A percentile compares a stretch with the other conserved stretches of the same genome.
phyloP scores from a whole-genome alignment of 805 yeast species.

The Hagleromyces aurorensis region DNA sequence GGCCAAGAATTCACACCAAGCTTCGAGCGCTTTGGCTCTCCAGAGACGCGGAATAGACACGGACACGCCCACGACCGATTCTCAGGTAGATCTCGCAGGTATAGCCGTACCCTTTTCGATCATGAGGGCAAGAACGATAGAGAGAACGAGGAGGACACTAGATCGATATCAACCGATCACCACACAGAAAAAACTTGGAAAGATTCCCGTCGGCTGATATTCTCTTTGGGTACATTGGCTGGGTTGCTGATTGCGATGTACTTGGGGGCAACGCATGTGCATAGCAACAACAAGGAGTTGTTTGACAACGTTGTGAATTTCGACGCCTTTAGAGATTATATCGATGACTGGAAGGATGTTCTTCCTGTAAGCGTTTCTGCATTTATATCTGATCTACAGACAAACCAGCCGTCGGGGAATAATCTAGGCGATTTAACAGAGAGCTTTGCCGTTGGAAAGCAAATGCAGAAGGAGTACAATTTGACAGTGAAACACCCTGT shows the following conservation, averaged over 20 bases:
- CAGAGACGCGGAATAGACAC: no score
- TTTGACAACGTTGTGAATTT: slow-evolving; percentile 44
- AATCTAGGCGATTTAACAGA: slow-evolving; percentile 50
- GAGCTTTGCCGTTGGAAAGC: slow-evolving; percentile 80
- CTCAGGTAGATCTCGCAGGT: slow-evolving; percentile 1
- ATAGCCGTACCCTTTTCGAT: slow-evolving; percentile 1
- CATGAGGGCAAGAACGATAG: slow-evolving; percentile 1
- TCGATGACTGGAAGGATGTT: slow-evolving; percentile 66
- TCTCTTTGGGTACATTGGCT: slow-evolving; percentile 61
- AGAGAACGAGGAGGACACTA: slow-evolving; percentile 1
- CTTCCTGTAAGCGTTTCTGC: slow-evolving; percentile 60
- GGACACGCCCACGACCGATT: no score
- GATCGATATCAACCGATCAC: slow-evolving; percentile 5
- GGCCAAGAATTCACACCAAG: no score
- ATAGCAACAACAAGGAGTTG: slow-evolving; percentile 24
- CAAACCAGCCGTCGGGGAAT: slow-evolving; percentile 11
- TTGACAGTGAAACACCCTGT: slow-evolving; percentile 64
- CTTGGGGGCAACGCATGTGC: slow-evolving; percentile 37
- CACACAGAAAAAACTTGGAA: slow-evolving; percentile 20
- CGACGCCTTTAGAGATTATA: slow-evolving; percentile 48
- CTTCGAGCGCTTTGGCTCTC: no score
- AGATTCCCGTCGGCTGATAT: slow-evolving; percentile 51
- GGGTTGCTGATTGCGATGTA: slow-evolving; percentile 62
- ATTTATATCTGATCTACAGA: slow-evolving; percentile 48
- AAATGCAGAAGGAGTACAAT: slow-evolving; percentile 44